Conservation (phyloP, 2,329 filamentous ascomycete genomes). For the Coleophoma eucalyptorum region DNA sequence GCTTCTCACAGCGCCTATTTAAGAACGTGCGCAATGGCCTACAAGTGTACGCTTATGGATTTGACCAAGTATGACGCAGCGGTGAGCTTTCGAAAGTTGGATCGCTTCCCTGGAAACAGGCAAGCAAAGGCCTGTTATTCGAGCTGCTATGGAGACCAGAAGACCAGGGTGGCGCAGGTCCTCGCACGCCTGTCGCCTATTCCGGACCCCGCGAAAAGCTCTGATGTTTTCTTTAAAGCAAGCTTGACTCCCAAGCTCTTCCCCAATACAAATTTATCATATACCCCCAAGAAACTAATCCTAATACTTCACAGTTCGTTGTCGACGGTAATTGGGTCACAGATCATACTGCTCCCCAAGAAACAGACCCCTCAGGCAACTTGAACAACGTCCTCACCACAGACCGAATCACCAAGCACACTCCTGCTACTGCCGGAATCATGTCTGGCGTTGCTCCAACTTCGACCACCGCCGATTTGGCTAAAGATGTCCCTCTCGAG, state of each 20-base stretch:
- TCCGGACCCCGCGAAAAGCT: conserved; percentile 20
- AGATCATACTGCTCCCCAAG: conserved; percentile 75
- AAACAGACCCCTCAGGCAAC: conserved; percentile 79
- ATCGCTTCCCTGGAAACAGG: conserved; percentile 3
- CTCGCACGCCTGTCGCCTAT: conserved; percentile 15
- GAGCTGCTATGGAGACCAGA: conserved; percentile 10
- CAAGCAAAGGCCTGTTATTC: conserved; percentile 12
- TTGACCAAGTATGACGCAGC: conserved; percentile 1
- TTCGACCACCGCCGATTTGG: conserved; percentile 69
- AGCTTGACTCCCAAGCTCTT: conserved; percentile 13
- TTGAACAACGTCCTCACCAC: conserved; percentile 88
- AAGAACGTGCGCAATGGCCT: too few species aligned
- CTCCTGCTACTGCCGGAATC: conserved; percentile 41
- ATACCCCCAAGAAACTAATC: not conserved
- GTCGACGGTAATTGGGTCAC: conserved; percentile 89
- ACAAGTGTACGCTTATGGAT: too few species aligned
- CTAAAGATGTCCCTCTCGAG: conserved; percentile 63
- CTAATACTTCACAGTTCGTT: conserved; percentile 64
- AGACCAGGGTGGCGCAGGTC: conserved; percentile 16
- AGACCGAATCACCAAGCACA: conserved; percentile 58
- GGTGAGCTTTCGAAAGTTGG: conserved; percentile 1
- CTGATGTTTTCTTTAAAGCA: conserved; percentile 5
- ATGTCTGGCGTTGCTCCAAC: conserved; percentile 67
- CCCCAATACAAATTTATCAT: not conserved
- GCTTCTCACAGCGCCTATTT: too few species aligned